phyloP scores from a whole-genome alignment of 2,329 filamentous ascomycete genomes.

The Chaetomiaceae sp. region DNA sequence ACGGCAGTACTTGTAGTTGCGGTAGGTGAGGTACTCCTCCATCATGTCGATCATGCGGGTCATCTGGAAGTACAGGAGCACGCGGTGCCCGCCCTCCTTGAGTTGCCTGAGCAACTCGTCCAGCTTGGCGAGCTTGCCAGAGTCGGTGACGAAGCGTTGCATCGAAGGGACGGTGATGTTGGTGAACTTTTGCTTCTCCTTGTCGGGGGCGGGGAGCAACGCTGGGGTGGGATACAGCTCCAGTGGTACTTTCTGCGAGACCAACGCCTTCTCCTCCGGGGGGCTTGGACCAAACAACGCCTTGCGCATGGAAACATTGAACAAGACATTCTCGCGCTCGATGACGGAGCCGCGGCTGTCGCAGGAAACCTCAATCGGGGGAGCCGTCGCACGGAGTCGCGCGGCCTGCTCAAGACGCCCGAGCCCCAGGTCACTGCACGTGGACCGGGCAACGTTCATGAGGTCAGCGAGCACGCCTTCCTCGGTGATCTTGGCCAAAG shows the following conservation, averaged over 20 bases:
- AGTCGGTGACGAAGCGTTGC: constrained; percentile 95
- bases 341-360: constrained; percentile 58
- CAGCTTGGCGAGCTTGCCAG: constrained; percentile 88
- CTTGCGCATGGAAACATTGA: constrained; percentile 72
- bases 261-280: constrained; percentile 65
- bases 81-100: constrained; percentile 88
- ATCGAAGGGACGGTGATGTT: constrained; percentile 93
- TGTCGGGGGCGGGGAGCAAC: constrained; percentile 73
- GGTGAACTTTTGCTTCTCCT: constrained; percentile 78
- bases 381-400: constrained; percentile 72
- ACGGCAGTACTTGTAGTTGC: constrained; percentile 98
- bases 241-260: constrained; percentile 67
- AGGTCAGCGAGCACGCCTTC: constrained; percentile 71
- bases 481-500: constrained; percentile 62
- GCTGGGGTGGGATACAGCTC: constrained; percentile 57
- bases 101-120: constrained; percentile 83
- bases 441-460: constrained; percentile 68
- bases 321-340: constrained; percentile 70
- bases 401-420: constrained; percentile 76
- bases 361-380: constrained; percentile 77
- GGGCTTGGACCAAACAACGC: constrained; percentile 63
- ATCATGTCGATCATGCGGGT: constrained; percentile 99
- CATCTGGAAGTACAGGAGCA: constrained; percentile 99
- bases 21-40: constrained; percentile 97
- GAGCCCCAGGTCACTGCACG: constrained; percentile 67